Evolutionary conservation across 176 grass and related monocot species (phyloP), one percentile per base, ranked within the genome.

Genomic region (Triticum turgidum): DNA sequence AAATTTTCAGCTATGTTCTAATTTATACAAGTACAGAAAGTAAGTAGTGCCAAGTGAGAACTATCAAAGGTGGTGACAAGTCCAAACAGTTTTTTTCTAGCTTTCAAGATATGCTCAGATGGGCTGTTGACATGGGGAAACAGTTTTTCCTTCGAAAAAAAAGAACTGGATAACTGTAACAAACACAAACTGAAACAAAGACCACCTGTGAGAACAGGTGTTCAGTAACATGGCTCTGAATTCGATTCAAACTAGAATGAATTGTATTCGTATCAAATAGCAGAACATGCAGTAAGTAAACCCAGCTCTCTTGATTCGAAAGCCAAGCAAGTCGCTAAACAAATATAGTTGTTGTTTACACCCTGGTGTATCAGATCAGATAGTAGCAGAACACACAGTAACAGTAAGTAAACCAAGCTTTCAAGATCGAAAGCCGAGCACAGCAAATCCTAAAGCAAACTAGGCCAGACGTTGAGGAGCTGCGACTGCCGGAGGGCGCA

Each of bases 271-370:
- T 37, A 37, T 37, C 35, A 37, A 37, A 37, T 30, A 30, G 29
- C 29, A 30, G 29, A 30, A 30, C 29, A 30, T 30, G 29, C 29
- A 20, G 24, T 3, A 70, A 73, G 69, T 44, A 44, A 73, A 73
- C 70, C n/a, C 41, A 73, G n/a, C 70, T 11, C 7, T 73, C 70
- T 73, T 73, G 39, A 73, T 73, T 44, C 38, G 69, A 74, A 39
- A 75, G 24, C 22, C 15, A 20, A 27, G 54, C 0, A 59, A 58
- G 21, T 58, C 18, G 15, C 51, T 54, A 13, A 44, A 41, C 12
- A 51, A 37, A 56, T 56, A 6, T 18, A 54, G 51, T 54, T 54
- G 15, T 49, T 49, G 45, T 63, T 49, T 63, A 63, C 61, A 63
- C 61, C 61, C 10, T 11, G 61, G 61, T 64, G 61, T 27, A 64